phyloP scores from a whole-genome alignment of 1,139 yeast genomes.

The Pichia kudriavzevii region DNA sequence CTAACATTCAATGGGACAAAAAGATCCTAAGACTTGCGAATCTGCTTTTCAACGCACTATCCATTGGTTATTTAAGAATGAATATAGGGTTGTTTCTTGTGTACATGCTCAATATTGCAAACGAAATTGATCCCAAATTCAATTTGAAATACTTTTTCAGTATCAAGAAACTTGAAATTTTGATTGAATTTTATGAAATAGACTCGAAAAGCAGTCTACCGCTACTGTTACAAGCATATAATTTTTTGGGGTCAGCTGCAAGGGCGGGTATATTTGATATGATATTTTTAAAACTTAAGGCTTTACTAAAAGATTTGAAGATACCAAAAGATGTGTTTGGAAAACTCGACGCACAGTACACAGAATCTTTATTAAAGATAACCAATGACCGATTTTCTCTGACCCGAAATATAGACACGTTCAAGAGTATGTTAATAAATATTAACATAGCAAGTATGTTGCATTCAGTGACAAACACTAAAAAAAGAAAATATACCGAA shows the following conservation, averaged over 20 bases:
- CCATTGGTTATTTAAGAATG: slow-evolving; percentile 23
- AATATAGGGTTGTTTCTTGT: slow-evolving; percentile 16
- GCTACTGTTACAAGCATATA: slow-evolving; percentile 14
- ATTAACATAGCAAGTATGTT: too few relatives aligned
- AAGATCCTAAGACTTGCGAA: slow-evolving; percentile 19
- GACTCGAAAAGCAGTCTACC: slow-evolving; percentile 16
- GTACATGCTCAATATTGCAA: slow-evolving; percentile 16
- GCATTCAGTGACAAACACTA: not conserved
- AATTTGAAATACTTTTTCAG: slow-evolving; percentile 18
- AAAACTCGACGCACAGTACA: slow-evolving; percentile 6
- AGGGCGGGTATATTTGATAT: slow-evolving; percentile 15
- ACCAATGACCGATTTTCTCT: too few relatives aligned
- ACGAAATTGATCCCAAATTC: slow-evolving; percentile 18
- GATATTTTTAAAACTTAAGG: slow-evolving; percentile 13
- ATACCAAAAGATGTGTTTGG: slow-evolving; percentile 15
- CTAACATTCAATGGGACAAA: slow-evolving; percentile 19
- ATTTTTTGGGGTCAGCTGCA: slow-evolving; percentile 11
- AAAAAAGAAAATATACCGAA: slow-evolving; percentile 6
- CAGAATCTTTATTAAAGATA: slow-evolving; percentile 7
- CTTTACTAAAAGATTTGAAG: slow-evolving; percentile 11
- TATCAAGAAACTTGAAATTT: slow-evolving; percentile 17
- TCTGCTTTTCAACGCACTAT: slow-evolving; percentile 20
- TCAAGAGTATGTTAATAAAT: too few relatives aligned
- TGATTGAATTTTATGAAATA: slow-evolving; percentile 20
- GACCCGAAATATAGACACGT: too few relatives aligned